phyloP scores from a whole-genome alignment of 805 yeast species.

The Saccharomyces jurei region DNA sequence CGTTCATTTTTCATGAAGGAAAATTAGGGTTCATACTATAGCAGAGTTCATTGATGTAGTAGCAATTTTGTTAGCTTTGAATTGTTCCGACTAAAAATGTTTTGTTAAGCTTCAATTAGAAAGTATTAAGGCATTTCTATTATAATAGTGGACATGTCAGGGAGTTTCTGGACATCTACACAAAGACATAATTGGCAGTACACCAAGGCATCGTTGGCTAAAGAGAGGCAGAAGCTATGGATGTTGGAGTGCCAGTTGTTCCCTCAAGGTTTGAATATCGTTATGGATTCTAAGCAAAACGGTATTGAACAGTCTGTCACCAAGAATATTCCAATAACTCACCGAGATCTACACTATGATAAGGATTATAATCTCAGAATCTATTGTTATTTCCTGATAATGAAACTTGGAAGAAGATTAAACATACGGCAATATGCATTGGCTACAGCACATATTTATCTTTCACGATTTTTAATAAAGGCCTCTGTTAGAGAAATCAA shows the following conservation, averaged over 20 bases:
- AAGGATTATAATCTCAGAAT: slow-evolving; percentile 60
- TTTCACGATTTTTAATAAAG: slow-evolving; percentile 66
- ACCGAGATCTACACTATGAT: slow-evolving; percentile 34
- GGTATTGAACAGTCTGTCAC: slow-evolving; percentile 27
- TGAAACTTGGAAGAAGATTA: slow-evolving; percentile 70
- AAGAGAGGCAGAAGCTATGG: slow-evolving; percentile 37
- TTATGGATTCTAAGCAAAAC: slow-evolving; percentile 26
- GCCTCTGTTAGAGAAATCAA: slow-evolving; percentile 77
- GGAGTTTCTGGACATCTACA: slow-evolving; percentile 81
- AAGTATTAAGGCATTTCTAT: background rate
- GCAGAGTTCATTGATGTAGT: background rate
- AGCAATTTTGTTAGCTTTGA: background rate
- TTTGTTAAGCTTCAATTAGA: background rate
- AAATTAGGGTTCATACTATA: background rate
- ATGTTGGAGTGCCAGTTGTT: slow-evolving; percentile 31
- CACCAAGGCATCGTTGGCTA: slow-evolving; percentile 49
- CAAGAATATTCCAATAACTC: slow-evolving; percentile 35
- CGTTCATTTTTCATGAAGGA: background rate
- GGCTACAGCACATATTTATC: slow-evolving; percentile 81
- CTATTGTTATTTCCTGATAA: slow-evolving; percentile 66
- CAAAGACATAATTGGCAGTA: slow-evolving; percentile 79
- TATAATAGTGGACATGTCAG: slow-evolving; percentile 42
- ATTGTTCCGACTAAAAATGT: background rate
- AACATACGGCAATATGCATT: slow-evolving; percentile 74
- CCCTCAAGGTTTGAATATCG: slow-evolving; percentile 28